Evolutionary conservation across 2,329 filamentous ascomycete species (phyloP).

Genomic region (Fusarium aywerte): DNA sequence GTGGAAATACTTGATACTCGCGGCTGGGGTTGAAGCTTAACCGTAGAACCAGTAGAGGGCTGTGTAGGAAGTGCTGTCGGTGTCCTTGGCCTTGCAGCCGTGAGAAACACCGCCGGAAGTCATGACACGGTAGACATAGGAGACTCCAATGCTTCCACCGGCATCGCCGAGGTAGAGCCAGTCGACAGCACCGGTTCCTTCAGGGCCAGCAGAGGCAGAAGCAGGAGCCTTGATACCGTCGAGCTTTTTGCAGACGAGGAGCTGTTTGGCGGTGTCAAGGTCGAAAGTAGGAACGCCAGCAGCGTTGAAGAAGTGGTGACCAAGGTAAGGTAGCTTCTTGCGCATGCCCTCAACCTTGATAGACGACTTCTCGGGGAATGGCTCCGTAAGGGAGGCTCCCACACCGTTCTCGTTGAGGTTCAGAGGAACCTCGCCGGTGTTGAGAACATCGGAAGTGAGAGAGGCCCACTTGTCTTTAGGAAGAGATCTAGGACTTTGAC

Average conservation of each 20-base stretch:
- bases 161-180: conserved; percentile 63
- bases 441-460: conserved; percentile 56
- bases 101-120: conserved; percentile 63
- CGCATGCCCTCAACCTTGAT: conserved; percentile 52
- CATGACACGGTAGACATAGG: conserved; percentile 64
- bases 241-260: conserved; percentile 61
- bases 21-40: conserved; percentile 35
- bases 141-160: conserved; percentile 53
- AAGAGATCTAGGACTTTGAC: conserved; percentile 54
- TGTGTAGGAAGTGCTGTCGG: conserved; percentile 65
- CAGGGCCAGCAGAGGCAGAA: conserved; percentile 57
- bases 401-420: conserved; percentile 54
- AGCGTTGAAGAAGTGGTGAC: conserved; percentile 74
- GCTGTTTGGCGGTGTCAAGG: conserved; percentile 54
- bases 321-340: conserved; percentile 58
- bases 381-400: conserved; percentile 57
- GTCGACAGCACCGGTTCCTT: conserved; percentile 63
- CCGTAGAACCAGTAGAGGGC: conserved; percentile 70
- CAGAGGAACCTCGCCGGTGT: conserved; percentile 58
- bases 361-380: conserved; percentile 56
- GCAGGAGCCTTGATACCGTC: conserved; percentile 63
- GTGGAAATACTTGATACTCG: background rate
- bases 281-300: conserved; percentile 68
- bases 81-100: conserved; percentile 56
- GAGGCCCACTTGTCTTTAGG: conserved; percentile 51